Evolutionary conservation across 2,329 filamentous ascomycete genomes (phyloP), one percentile per base, ranked within the genome.

Genomic region (Botrytis fabae): DNA sequence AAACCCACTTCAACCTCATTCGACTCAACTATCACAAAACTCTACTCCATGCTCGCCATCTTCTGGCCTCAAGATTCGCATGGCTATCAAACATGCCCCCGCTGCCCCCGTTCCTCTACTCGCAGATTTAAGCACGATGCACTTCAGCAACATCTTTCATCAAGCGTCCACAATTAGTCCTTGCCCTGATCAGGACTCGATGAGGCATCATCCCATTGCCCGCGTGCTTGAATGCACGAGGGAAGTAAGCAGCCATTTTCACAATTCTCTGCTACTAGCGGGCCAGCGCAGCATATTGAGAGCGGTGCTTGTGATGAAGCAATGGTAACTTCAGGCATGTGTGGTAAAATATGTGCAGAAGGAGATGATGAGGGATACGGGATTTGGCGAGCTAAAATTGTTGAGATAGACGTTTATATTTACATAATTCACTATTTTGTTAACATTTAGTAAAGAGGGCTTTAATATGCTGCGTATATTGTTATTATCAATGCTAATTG

Each of bases 231-330:
- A 66, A 69, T 74, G 46, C 10, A 59, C 38, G 60, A 74, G 60
- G 73, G 59, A 48, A 62, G 60, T 40, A 69, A 73, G 64, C 61
- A 70, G 65, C 1, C 46, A 51, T 4, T 69, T 44, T 70, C 57
- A 59, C 70, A 74, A 48, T 72, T 72, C 70, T 70, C 65, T 54
- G 73, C 46, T 66, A 57, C 68, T 51, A 70, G 70, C 48, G 70
- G 70, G 46, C 66, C 70, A 42, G 70, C 65, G 65, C 70, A 73
- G 57, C 48, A 74, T 72, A 65, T 74, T 74, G 73, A 74, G 73
- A 74, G 66, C 59, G 65, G 70, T 70, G 70, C 73, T 66, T 74
- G 73, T 74, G 51, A 65, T 61, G 73, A 69, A 54, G 65, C 60
- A 22, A 72, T 48, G 28, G 64, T 32, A 70, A 72, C 60, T 69